These are phyloP conservation scores for Parathielavia hyrcaniae DNA, from an alignment of 495 filamentous ascomycete species.

Conservation along the genomic window DNA sequence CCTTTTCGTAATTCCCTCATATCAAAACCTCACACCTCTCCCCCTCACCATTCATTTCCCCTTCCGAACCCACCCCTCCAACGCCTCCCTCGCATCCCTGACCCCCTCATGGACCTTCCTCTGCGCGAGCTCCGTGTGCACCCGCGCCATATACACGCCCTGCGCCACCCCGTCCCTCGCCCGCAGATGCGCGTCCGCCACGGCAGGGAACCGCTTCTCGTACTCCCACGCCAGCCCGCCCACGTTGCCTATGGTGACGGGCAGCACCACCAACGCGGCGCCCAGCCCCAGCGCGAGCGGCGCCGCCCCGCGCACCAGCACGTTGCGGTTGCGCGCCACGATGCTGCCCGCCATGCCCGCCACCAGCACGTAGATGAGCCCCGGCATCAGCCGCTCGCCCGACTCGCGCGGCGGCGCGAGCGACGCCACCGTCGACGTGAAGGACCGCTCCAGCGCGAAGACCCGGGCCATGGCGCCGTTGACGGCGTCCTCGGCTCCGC, in stretches of 20 bases:
- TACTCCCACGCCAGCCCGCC: constrained; percentile 77
- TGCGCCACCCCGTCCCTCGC: constrained; percentile 59
- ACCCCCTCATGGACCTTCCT: constrained; percentile 75
- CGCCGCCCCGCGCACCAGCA: constrained; percentile 65
- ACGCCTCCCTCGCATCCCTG: constrained; percentile 57
- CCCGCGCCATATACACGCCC: constrained; percentile 60
- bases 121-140: constrained; percentile 62
- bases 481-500: constrained; percentile 65
- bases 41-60: constrained; percentile 50
- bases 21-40: background rate
- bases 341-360: constrained; percentile 90
- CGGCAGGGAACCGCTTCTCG: constrained; percentile 74
- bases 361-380: constrained; percentile 81
- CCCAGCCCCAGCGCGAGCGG: constrained; percentile 67
- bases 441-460: constrained; percentile 72
- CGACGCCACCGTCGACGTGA: constrained; percentile 78
- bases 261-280: constrained; percentile 67
- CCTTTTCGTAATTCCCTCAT: background rate
- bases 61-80: constrained; percentile 88
- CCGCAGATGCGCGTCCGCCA: constrained; percentile 70
- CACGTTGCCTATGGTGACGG: constrained; percentile 78
- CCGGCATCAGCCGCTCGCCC: constrained; percentile 78
- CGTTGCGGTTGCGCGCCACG: constrained; percentile 73
- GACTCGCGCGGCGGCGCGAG: constrained; percentile 77
- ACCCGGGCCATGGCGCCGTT: constrained; percentile 67